phyloP scores from a whole-genome alignment of 2,329 filamentous ascomycete species.

The Colletotrichum filicis region DNA sequence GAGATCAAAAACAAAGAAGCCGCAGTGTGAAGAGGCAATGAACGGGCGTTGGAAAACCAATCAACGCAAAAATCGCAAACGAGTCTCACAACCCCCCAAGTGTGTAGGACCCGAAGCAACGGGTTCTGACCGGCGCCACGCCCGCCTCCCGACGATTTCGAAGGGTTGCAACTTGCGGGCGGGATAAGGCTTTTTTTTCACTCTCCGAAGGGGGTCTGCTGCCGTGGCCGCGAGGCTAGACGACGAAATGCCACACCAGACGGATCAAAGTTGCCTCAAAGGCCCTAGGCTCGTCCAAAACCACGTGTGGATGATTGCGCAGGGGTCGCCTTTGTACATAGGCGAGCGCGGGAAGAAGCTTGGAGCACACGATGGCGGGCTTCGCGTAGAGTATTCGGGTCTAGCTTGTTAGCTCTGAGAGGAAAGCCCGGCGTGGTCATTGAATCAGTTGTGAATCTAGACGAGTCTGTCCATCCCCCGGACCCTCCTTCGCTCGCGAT shows the following conservation, averaged over 20 bases:
- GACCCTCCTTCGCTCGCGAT: background rate
- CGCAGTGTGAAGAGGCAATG: background rate
- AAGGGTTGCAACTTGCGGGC: background rate
- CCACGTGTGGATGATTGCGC: slow-evolving; percentile 25
- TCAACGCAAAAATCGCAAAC: slow-evolving; percentile 11
- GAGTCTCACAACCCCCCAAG: slow-evolving; percentile 10
- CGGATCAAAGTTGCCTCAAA: slow-evolving; percentile 5
- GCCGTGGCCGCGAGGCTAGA: background rate
- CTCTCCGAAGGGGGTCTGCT: background rate
- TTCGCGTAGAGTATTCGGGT: background rate
- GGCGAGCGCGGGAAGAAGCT: background rate
- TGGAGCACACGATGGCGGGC: background rate
- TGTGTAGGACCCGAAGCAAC: slow-evolving; percentile 26
- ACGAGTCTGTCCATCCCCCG: background rate
- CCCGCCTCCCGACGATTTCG: slow-evolving; percentile 11
- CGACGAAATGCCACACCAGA: slow-evolving; percentile 8
- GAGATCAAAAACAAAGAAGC: background rate
- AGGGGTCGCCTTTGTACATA: slow-evolving; percentile 1
- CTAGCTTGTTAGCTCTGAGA: background rate
- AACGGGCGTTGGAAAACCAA: background rate
- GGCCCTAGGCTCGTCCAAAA: slow-evolving; percentile 9
- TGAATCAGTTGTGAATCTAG: background rate
- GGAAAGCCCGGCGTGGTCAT: background rate
- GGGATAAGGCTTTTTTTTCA: background rate
- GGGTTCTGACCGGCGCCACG: slow-evolving; percentile 33